Percentiles rank a stretch among this genome's conserved stretches.
Evolutionary conservation across 1,284 basidiomycete genomes (phyloP).

Genomic region (Porogramme epimiltina): DNA sequence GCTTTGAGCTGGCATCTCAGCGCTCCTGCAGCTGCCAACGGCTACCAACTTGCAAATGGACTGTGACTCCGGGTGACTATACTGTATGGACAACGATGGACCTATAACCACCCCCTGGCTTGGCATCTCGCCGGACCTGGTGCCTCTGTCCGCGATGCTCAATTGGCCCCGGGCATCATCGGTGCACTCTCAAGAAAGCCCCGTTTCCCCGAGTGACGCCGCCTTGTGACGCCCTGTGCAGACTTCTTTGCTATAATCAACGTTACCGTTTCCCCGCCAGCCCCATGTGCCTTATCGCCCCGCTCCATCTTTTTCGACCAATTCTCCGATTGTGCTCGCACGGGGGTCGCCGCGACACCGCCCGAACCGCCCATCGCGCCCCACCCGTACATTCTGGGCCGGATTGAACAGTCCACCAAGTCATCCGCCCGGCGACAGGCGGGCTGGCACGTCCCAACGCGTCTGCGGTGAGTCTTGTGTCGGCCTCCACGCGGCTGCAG

Average conservation of each 20-base stretch:
- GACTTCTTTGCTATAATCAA: no score
- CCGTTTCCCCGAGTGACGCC: neutral
- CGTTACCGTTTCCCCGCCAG: conserved; percentile 3
- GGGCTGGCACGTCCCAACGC: neutral
- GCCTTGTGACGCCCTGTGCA: no score
- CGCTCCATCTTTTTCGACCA: neutral
- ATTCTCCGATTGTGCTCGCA: conserved; percentile 2
- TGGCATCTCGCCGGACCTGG: neutral
- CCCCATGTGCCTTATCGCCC: neutral
- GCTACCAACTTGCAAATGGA: neutral
- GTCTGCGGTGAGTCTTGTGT: conserved; percentile 5
- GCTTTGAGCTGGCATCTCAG: no score
- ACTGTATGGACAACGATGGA: neutral
- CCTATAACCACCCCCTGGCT: neutral
- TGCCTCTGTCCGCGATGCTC: neutral
- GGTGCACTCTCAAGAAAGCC: neutral
- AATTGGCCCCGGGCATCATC: neutral
- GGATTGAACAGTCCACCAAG: conserved; percentile 3
- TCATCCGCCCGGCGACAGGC: neutral
- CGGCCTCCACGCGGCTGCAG: conserved; percentile 4
- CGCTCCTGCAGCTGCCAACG: no score
- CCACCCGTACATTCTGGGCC: neutral
- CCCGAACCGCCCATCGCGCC: neutral
- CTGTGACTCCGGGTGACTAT: neutral
- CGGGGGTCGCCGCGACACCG: neutral